Base-by-base conservation (phyloP, 2,329 filamentous ascomycete genomes). In the Diplodia scrobiculata region DNA sequence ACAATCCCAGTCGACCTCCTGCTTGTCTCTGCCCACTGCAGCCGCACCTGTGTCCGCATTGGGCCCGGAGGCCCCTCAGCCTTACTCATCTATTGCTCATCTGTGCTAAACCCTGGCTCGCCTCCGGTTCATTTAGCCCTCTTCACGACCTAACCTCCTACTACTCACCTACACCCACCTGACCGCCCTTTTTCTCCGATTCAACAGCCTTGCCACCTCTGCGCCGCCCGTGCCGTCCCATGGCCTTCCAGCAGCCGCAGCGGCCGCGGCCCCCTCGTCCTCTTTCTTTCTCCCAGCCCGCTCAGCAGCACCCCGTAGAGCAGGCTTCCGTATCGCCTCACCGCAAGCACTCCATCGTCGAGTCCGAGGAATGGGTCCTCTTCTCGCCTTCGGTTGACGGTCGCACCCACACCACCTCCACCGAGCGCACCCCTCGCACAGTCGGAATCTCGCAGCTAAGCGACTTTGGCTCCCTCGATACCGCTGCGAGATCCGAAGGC, bases 361-460 rank as follows among this genome's bases (percentile, higher is more conserved):
- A 93, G 70, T 89, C 91, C 13, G 90, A 95, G 78, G 94, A 96
- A 85, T 99, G 95, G 95, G 90, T 98, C 65, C 87, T 99, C 70
- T 99, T 99, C 82, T 91, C 92, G 7, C 81, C 81, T 0, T 72
- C 73, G n/a, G 75, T 78, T 10, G 71, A 73, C n/a, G 91, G 91
- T 1, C 84, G 88, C 63, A 91, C 88, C 52, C 87, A 85, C 67
- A 87, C 91, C 45, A 87, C 87, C 54, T 86, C 76, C 76, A 91
- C 77, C 73, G 85, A 80, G 80, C 87, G 78, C 75, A 93, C 81
- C 70, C 86, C 78, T 81, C 89, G 74, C 76, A 90, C 87, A 51
- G 80, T 84, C 9, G 90, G 89, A 45, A 85, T 87, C 69, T 95
- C 91, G 47, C 87, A 86, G 68, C 81, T 90, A 64, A 96, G 91